Conservation (phyloP, 352 stramenopile species). For the Phytophthora megakarya region DNA sequence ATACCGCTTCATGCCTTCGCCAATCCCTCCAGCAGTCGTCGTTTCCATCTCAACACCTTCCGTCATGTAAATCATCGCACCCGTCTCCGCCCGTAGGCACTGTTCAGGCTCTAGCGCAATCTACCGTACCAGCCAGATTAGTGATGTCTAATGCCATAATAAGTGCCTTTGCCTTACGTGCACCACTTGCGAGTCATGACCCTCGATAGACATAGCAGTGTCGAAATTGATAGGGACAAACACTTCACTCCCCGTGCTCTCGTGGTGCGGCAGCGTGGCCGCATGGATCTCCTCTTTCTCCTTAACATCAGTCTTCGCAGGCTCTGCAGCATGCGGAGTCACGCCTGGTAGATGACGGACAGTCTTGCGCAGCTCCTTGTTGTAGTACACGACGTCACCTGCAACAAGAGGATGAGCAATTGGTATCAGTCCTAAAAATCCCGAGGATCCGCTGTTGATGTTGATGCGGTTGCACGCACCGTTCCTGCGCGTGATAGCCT, state of each 20-base stretch:
- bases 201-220: conserved; percentile 77
- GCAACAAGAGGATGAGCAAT: neutral
- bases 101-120: conserved; percentile 91
- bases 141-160: neutral
- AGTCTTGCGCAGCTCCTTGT: conserved; percentile 60
- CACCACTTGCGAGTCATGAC: conserved; percentile 87
- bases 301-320: conserved; percentile 9
- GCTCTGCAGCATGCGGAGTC: conserved; percentile 2
- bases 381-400: conserved; percentile 76
- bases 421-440: neutral
- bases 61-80: conserved; percentile 97
- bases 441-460: neutral
- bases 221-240: conserved; percentile 85
- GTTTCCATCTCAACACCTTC: conserved; percentile 92
- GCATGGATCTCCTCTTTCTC: conserved; percentile 12
- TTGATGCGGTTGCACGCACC: conserved; percentile 38
- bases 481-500: conserved; percentile 62
- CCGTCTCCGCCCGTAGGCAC: conserved; percentile 91
- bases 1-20: conserved; percentile 85
- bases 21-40: conserved; percentile 89
- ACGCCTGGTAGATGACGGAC: conserved; percentile 56
- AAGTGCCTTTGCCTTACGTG: conserved; percentile 49
- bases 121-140: conserved; percentile 32
- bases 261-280: conserved; percentile 29
- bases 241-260: conserved; percentile 53